Evolutionary conservation across 257 asterid species (phyloP), one percentile per base, ranked within the genome.

Genomic region (Linderniella brevidens): DNA sequence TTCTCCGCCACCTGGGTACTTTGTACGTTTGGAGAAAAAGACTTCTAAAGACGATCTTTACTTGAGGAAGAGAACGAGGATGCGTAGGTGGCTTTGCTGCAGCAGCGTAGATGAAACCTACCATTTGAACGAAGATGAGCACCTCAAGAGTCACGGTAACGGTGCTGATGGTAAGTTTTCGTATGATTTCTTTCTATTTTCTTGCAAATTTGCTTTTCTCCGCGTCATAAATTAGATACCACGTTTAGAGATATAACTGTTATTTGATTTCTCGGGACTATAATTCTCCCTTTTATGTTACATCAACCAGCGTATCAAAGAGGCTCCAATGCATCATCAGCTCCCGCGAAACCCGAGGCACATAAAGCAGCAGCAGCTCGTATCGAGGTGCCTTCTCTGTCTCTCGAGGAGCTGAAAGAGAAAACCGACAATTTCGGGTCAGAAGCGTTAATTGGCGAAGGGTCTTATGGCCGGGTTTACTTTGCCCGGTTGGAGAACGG

Each of bases 391-490:
- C 85, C 95, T 52, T 65, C 73, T 40, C 65, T 80, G 37, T 70
- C 92, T 56, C 62, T 85, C 8, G 93, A 78, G 51, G 93, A 78
- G 58, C 67, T 85, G 77, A 78, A 76, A 57, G 93, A 80, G 50
- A 85, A 72, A 72, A 80, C 95, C 1, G 93, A 76, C 49, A 78
- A 80, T 64, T 85, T 85, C 55, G 93, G 95, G 42, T 75, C 92
- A 37, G 78, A 80, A 64, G 72, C 87, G 40, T 74, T 85, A 48
- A 80, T 85, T 54, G 95, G 95, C 45, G 95, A 85, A 62, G 95
- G 95, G 50, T 85, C 95, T 19, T 85, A 85, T 53, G 95, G 95
- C 53, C 74, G 95, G 50, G 95, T 85, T 46, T 85, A 85, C 73
- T 78, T 64, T 16, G 92, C 95, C 15, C 71, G 59, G 65, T 60